Evolutionary conservation across 108 stramenopile species (phyloP), one percentile per base, ranked within the genome.

Genomic region (Conticribra weissflogii): DNA sequence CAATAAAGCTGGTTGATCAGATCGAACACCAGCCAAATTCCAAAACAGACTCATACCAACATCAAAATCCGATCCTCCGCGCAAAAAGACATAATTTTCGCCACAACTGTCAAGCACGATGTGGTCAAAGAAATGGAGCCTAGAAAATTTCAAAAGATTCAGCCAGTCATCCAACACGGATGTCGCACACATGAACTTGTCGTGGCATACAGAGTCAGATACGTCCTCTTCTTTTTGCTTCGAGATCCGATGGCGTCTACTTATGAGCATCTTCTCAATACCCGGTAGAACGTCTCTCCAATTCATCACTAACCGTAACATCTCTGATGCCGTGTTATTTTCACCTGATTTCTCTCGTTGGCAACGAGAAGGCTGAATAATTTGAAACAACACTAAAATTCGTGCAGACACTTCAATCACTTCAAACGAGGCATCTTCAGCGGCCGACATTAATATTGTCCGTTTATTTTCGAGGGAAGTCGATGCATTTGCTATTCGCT

Each of bases 381-480:
- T 34, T 21, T 54, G 27, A 19, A 28, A 32, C 19, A 36, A 29
- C 2, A 32, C 27, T 23, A 23, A 3, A 14, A 51, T 29, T 47
- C 62, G 62, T 27, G 71, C 23, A 12, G 61, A 63, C 15, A 47
- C 29, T 18, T 72, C 71, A 23, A 72, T 63, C 71, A 72, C 54
- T 55, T 72, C 71, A 44, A 63, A 72, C 54, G 28, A 72, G 24
- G 71, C 61, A 36, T 72, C 71, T 1, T 48, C 29, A 15, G 71
- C 61, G 19, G 61, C 61, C 3, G 71, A 55, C 17, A 28, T 56
- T 31, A 72, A 55, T 29, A 63, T 22, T 3, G 71, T 72, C 36
- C 60, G 61, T 27, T 48, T 49, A 12, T n/a, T 51, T 5, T 51
- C 15, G 5, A 12, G 5, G 36, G 8, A 5, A 12, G 36, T 41